Percentiles rank a stretch among this genome's conserved stretches.
These are phyloP conservation scores for Termitomyces titanicus DNA, from an alignment of 768 basidiomycete species.

Conservation along the genomic window DNA sequence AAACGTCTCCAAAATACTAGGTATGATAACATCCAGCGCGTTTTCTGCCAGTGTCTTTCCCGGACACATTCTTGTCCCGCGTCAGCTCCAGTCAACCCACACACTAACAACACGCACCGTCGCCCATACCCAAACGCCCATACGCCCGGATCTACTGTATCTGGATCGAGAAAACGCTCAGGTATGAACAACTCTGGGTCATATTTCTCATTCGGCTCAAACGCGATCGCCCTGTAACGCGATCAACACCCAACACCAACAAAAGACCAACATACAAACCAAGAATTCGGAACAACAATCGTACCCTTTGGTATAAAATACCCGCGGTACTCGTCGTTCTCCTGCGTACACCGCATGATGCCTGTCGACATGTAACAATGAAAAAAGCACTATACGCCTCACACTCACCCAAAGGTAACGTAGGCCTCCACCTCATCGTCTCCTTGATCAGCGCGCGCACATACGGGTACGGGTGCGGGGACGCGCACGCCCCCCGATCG, in stretches of 20 bases:
- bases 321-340: background rate
- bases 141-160: background rate
- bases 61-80: background rate
- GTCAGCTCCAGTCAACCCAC: background rate
- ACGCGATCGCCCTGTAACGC: background rate
- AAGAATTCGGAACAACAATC: background rate
- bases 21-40: background rate
- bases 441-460: background rate
- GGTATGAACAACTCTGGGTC: background rate
- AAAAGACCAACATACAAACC: too few relatives aligned
- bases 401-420: background rate
- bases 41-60: background rate
- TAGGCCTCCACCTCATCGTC: background rate
- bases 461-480: too few relatives aligned
- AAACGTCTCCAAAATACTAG: background rate
- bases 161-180: background rate
- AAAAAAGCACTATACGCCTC: too few relatives aligned
- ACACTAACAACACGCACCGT: background rate
- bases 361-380: background rate
- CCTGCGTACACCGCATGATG: background rate
- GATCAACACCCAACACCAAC: background rate
- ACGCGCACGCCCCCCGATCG: too few relatives aligned
- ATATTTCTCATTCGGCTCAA: background rate
- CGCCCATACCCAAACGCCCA: background rate
- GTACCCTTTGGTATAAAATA: background rate